Evolutionary conservation across 228 moss, liverwort and hornwort species (phyloP), one percentile per base, ranked within the genome.

Genomic region (Sphagnum fallax): DNA sequence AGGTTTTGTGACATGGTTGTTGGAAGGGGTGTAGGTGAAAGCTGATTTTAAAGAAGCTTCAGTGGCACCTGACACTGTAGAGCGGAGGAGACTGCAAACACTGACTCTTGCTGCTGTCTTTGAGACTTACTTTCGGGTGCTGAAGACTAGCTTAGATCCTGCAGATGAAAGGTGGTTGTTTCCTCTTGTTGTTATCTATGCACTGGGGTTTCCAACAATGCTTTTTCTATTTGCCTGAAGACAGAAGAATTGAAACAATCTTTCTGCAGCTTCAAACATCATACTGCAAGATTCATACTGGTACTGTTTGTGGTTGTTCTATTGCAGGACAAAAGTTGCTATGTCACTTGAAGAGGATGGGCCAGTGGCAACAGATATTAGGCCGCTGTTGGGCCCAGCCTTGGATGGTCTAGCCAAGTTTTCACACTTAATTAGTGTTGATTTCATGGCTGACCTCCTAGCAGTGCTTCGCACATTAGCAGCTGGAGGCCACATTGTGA

Each of bases 401-500:
- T 87, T 98, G 5, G 94, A 98, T 64, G 98, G 98, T 10, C 81
- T 98, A 51, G 94, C 87, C 51, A 94, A 90, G 74, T 98, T 84
- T 73, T 92, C 94, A 10, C 90, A 90, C 72, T 84, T 98, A 52
- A 98, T 94, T 65, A 98, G 81, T 76, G 98, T 98, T 18, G 98
- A 98, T 75, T 98, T 98, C 63, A 98, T 98, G 98, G 87, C 87
- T 52, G 92, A 94, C 70, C 94, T 98, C 10, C 70, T 98, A 64
- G 87, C 75, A 70, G 81, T 86, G 61, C 89, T 98, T 64, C 86
- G 89, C 72, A 82, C 76, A 74, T 83, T 93, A 69, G 94, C 98
- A 53, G 79, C 83, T 71, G 98, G 92, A 66, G 85, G 90, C 68
- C 81, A 78, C 53, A 73, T 70, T 18, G 63, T 78, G 9, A 75